Evolutionary conservation across 1,284 basidiomycete species (phyloP).

Genomic region (Tilletia setariae): DNA sequence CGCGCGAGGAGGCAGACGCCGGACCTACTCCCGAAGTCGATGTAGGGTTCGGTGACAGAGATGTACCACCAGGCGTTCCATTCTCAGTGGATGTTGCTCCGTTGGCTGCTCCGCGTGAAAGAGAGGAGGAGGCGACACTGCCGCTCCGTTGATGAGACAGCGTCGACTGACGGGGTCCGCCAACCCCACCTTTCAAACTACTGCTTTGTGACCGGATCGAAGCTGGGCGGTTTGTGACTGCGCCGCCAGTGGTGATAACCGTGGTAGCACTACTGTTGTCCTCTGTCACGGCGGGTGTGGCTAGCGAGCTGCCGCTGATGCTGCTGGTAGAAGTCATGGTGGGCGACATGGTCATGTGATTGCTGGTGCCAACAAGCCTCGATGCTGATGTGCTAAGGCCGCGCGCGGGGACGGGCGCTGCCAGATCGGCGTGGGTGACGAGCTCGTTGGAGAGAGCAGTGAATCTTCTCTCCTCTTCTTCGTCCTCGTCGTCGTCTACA

Average conservation of each 20-base stretch:
- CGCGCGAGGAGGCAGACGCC: conserved; percentile 17
- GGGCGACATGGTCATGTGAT: conserved; percentile 8
- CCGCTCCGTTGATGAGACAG: conserved; percentile 2
- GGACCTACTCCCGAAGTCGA: no score
- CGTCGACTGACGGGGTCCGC: neutral
- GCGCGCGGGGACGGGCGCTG: neutral
- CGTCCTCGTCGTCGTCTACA: neutral
- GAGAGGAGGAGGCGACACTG: conserved; percentile 12
- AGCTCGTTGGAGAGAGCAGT: neutral
- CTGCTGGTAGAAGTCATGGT: conserved; percentile 16
- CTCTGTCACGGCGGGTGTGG: neutral
- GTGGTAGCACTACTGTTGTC: neutral
- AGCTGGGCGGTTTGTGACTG: no score
- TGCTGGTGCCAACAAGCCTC: no score
- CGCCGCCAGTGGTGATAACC: neutral
- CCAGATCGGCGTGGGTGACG: neutral
- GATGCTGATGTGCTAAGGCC: neutral
- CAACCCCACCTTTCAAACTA: neutral
- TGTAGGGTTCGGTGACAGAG: no score
- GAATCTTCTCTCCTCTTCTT: neutral
- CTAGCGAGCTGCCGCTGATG: neutral
- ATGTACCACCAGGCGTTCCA: no score
- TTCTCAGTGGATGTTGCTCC: conserved; percentile 4
- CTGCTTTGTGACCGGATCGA: no score
- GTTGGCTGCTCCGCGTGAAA: neutral